Evolutionary conservation across 441 rosid genomes (phyloP).

Genomic region (Metrosideros polymorpha): DNA sequence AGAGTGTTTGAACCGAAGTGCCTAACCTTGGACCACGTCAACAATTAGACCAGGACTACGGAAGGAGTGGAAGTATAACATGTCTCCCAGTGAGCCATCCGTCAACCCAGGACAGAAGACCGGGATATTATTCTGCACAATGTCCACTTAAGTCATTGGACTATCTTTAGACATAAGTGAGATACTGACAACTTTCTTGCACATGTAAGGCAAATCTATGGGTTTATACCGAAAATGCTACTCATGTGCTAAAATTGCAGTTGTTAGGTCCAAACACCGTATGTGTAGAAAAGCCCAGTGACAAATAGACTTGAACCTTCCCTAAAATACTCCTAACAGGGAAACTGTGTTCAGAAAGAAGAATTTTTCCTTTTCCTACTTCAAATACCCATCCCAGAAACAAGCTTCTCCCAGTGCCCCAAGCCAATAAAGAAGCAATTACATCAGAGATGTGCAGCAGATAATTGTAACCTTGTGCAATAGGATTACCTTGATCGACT

Average conservation of each 20-base stretch:
- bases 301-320: not conserved
- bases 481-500: not conserved
- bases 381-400: not conserved
- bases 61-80: slow-evolving; percentile 83
- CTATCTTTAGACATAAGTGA: not conserved
- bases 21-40: slow-evolving; percentile 65
- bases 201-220: not conserved
- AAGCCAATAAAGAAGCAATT: not conserved
- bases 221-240: not conserved
- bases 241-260: not conserved
- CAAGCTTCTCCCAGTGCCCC: not conserved
- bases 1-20: not conserved
- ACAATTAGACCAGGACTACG: slow-evolving; percentile 47
- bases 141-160: not conserved
- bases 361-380: not conserved
- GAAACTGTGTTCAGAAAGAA: not conserved
- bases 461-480: not conserved
- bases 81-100: slow-evolving; percentile 95
- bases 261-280: not conserved
- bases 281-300: not conserved
- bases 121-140: slow-evolving; percentile 73
- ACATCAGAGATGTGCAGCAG: not conserved
- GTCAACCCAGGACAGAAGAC: slow-evolving; percentile 89
- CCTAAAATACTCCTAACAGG: not conserved
- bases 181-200: not conserved